Base-by-base conservation (phyloP, 1,139 yeast species). In the Hanseniaspora sp. region DNA sequence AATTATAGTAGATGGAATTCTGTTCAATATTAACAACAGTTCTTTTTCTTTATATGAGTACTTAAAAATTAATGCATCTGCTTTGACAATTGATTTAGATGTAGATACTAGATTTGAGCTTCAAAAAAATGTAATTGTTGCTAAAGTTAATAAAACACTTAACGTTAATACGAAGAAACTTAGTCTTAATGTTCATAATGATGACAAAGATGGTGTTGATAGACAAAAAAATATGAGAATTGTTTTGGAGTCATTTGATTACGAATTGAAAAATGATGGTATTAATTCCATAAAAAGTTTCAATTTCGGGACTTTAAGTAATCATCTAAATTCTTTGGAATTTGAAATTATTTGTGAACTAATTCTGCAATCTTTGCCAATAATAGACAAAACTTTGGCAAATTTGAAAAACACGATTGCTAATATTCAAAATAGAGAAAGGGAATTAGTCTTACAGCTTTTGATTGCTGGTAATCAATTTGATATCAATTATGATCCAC, bases 401-500 rank as follows among this genome's bases (percentile, higher is more conserved):
- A 33, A 29, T 18, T 28, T 56, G 3, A n/a, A 46, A 35, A 15
- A 37, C 0, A 42, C 8, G 31, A 9, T 39, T 33, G 17, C 37
- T 37, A 39, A 33, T 35, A 8, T 51, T 52, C 30, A 55, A 37
- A 42, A 60, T 53, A 29, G 44, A 45, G 52, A 54, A 63, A 64
- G 59, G 48, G 64, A 62, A 33, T 45, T 66, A 8, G 60, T 67
- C 42, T 59, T 67, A n/a, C 71, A 74, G 42, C 67, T 87, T 28
- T 76, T 92, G 0, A 64, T 71, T 33, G 92, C 90, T 0, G 82
- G 92, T 38, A 76, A 74, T 18, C 70, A 71, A 13, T 78, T 74
- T 62, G 74, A 76, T 38, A 77, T 88, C 47, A 81, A 80, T 54
- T 85, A 85, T 61, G 97, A 92, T 63, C 95, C 97, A 0, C 81